Conservation (phyloP, 805 yeast genomes). For the Saturnispora ahearnii region DNA sequence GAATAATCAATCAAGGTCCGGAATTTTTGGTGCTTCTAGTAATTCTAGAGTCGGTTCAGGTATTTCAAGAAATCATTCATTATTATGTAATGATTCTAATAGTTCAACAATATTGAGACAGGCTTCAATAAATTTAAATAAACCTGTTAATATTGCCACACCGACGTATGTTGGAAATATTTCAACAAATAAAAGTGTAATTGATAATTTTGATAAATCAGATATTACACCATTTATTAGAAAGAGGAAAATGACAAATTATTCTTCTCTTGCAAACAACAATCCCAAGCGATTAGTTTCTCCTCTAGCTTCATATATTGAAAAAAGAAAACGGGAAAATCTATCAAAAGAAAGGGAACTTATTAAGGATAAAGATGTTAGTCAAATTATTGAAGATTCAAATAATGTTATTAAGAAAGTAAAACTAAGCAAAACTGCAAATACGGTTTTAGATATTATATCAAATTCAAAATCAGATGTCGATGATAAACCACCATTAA, state of each 20-base stretch:
- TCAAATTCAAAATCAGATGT: neutral
- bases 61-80: slow-evolving; percentile 4
- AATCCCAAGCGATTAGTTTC: slow-evolving; percentile 21
- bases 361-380: slow-evolving; percentile 3
- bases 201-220: slow-evolving; percentile 1
- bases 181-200: slow-evolving; percentile 9
- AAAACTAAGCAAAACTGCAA: slow-evolving; percentile 16
- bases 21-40: neutral
- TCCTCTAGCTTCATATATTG: slow-evolving; percentile 21
- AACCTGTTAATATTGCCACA: slow-evolving; percentile 19
- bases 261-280: slow-evolving; percentile 23
- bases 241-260: slow-evolving; percentile 23
- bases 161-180: slow-evolving; percentile 19
- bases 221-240: slow-evolving; percentile 5
- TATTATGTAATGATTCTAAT: slow-evolving; percentile 12
- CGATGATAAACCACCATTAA: neutral
- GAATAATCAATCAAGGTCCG: slow-evolving; percentile 4
- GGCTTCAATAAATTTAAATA: slow-evolving; percentile 13
- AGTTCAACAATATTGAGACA: slow-evolving; percentile 20
- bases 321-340: slow-evolving; percentile 12
- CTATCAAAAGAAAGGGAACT: neutral
- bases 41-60: slow-evolving; percentile 1
- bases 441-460: slow-evolving; percentile 12
- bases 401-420: slow-evolving; percentile 10
- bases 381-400: neutral